Evolutionary conservation across 202 grass and related monocot genomes (phyloP), one percentile per base, ranked within the genome.

Genomic region (Brachypodium distachyon): DNA sequence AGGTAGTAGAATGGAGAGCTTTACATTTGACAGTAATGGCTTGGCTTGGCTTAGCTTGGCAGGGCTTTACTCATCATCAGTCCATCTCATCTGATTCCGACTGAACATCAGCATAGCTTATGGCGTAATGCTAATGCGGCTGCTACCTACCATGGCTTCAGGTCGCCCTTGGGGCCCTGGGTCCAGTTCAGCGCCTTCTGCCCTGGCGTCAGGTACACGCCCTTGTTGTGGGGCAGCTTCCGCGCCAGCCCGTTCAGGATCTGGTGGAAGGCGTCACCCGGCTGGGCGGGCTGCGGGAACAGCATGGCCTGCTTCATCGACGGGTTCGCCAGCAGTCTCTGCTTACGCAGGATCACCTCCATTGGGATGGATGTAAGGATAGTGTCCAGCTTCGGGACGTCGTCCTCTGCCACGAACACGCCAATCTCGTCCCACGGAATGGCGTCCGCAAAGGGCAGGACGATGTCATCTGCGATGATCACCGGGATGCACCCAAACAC

Each of bases 241-340:
- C 93, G 74, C 0, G 87, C 93, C 56, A 97, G 58, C 0, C 90
- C 93, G 1, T 97, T 97, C 39, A 97, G 68, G 71, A 97, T 97
- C 74, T 97, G 93, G 77, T 97, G 93, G 84, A 97, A 97, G 2
- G 93, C 93, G 1, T 97, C 93, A 0, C 93, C 85, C 0, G 93
- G 73, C 29, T 97, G 72, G 0, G 93, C 93, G 0, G 93, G 93
- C 64, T 97, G 93, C 0, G 93, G 93, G 77, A 97, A 93, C 12
- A 93, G 28, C 93, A 97, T 97, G 26, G 93, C 93, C 77, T 93
- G 87, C 61, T 97, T 97, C 93, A 97, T 93, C 1, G 90, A 97
- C 1, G 93, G 93, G 51, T 97, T 97, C 0, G 93, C 93, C 3
- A 97, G 84, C 52, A 97, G 46, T 72, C 93, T 84, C 67, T 97